Evolutionary conservation across 139 green algal genomes (phyloP).

Genomic region (Axilococcus clingmanii): DNA sequence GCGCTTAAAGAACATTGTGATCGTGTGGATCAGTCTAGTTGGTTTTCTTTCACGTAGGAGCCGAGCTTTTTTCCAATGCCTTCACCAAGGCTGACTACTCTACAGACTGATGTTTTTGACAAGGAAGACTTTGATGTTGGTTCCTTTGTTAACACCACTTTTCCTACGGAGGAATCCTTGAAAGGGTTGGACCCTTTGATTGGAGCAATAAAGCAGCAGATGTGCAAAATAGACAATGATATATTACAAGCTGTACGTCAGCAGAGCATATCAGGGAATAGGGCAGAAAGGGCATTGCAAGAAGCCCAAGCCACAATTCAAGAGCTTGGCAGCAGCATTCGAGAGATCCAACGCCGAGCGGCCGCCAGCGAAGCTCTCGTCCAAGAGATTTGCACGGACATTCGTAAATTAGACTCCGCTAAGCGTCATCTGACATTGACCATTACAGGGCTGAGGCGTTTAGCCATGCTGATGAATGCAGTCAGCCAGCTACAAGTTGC

Average conservation of each 20-base stretch:
- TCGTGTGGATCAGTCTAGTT: not conserved
- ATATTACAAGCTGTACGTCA: conserved; percentile 80
- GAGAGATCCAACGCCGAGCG: conserved; percentile 82
- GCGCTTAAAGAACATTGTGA: no score
- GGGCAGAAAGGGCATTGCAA: conserved; percentile 53
- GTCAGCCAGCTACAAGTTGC: conserved; percentile 55
- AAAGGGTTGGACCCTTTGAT: conserved; percentile 70
- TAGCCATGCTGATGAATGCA: conserved; percentile 88
- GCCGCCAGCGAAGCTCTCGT: conserved; percentile 90
- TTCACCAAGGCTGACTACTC: conserved; percentile 1
- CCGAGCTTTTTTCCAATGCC: conserved; percentile 1
- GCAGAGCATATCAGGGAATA: conserved; percentile 59
- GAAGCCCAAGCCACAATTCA: conserved; percentile 55
- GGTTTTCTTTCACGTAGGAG: conserved; percentile 1
- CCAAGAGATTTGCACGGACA: conserved; percentile 95
- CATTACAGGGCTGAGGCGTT: conserved; percentile 86
- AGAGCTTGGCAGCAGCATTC: conserved; percentile 69
- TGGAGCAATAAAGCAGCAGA: conserved; percentile 59
- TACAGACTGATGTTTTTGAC: not conserved
- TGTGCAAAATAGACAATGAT: conserved; percentile 76
- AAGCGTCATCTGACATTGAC: conserved; percentile 92
- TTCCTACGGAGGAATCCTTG: conserved; percentile 62
- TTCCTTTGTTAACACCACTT: not conserved
- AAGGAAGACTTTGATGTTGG: not conserved
- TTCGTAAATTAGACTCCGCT: conserved; percentile 91